Base-by-base conservation (phyloP, 106 monocot species). In the Agapanthus africanus region DNA sequence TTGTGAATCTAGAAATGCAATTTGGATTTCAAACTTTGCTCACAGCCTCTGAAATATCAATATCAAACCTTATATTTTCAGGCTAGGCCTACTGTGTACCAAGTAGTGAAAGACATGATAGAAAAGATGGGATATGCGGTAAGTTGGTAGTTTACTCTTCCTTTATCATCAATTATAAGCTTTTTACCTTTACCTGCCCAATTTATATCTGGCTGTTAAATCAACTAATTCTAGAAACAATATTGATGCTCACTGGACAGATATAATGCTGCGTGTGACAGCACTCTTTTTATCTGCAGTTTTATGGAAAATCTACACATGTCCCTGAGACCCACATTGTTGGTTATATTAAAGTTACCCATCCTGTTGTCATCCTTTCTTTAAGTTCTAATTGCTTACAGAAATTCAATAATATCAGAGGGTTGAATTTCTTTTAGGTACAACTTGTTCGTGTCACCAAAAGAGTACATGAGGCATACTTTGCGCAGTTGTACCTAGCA, bases 401-500 rank as follows among this genome's bases (percentile, higher is more conserved):
- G 52, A 15, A 61, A 61, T 61, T 35, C 28, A 26, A 28, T 61
- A 61, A 61, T 59, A 59, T 10, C 31, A 2, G 19, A 19, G 35
- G 0, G 64, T 23, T 22, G 19, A 25, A 21, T 64, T 39, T 39
- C 22, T 74, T 9, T 36, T 50, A 97, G 91, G 91, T 88, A 41
- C 82, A 80, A 50, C 84, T 86, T 49, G 95, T 91, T 67, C 77
- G 91, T 25, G 86, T 97, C 14, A 97, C 91, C 16, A 88, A 83
- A 76, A 86, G 91, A 80, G 84, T 97, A n/a, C 75, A 86, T 32
- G 91, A 91, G 67, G 91, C 91, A 59, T 97, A 97, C 75, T 91
- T 84, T 86, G 91, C 91, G 44, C 81, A 83, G 46, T 26, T 97
- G 31, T 97, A 88, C 63, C 86, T 94, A 65, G 26, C 70, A 40